A percentile compares a stretch with the other conserved stretches of the same genome.
These are phyloP conservation scores for Leccinum ochraceum DNA, from an alignment of 768 basidiomycete genomes.

Conservation along the genomic window DNA sequence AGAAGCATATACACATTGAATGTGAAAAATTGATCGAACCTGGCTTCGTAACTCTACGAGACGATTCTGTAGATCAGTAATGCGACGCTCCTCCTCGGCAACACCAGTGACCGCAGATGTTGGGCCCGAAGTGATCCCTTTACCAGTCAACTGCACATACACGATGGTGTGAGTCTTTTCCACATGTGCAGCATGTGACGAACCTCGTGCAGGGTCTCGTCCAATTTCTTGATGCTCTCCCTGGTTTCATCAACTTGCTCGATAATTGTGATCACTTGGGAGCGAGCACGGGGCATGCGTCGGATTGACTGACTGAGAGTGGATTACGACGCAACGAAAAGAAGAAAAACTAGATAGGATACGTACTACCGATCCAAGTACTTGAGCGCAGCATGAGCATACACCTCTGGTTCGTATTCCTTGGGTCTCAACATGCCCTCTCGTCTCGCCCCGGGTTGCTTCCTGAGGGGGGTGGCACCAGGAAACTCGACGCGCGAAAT, in stretches of 20 bases:
- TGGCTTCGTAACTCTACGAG: constrained; percentile 43
- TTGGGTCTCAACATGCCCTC: constrained; percentile 35
- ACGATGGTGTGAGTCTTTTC: neutral
- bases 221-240: constrained; percentile 38
- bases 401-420: constrained; percentile 71
- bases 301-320: constrained; percentile 44
- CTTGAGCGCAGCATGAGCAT: constrained; percentile 72
- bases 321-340: constrained; percentile 32
- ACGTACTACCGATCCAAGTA: constrained; percentile 79
- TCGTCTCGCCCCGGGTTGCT: constrained; percentile 39
- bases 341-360: neutral
- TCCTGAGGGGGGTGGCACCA: constrained; percentile 69
- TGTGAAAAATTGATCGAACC: constrained; percentile 27
- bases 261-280: constrained; percentile 39
- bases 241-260: constrained; percentile 40
- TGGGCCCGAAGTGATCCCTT: constrained; percentile 17
- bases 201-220: constrained; percentile 42
- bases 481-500: constrained; percentile 66
- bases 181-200: constrained; percentile 18
- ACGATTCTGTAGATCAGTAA: constrained; percentile 43
- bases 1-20: neutral
- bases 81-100: constrained; percentile 42
- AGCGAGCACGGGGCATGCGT: constrained; percentile 50
- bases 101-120: constrained; percentile 31
- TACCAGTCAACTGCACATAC: constrained; percentile 18